Evolutionary conservation across 2,329 filamentous ascomycete genomes (phyloP), one percentile per base, ranked within the genome.

Genomic region (Penicillium crustosum): DNA sequence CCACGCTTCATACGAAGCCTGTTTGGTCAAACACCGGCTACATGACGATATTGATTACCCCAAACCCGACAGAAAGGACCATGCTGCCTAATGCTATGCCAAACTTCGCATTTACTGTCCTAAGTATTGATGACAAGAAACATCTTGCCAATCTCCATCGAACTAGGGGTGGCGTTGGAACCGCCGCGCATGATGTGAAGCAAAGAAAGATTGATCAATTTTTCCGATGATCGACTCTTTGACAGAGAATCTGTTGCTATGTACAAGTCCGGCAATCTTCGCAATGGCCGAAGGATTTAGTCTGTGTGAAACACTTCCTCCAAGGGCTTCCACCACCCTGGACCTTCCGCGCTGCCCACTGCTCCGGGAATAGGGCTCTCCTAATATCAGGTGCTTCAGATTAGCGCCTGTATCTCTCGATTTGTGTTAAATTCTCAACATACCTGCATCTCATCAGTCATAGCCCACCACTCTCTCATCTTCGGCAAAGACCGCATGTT

Each of bases 151-250:
- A 87, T 29, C 78, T 96, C 57, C 93, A 88, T 72, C 89, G 91
- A 73, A 93, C 91, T 9, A 81, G 88, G 25, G 90, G 91, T 31
- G 92, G 92, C 4, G 89, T 96, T 56, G 91, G 91, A 54, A 94
- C 89, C 66, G 82, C 89, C 39, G 82, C 83, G 55, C 87, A 90
- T 70, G 92, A 97, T 71, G 81, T 84, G 12, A 86, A 82, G 47
- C 93, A 96, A 73, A 87, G 83, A 68, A 91, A 83, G 19, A 83
- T 97, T 66, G 86, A 90, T 45, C 83, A 83, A 0, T 96, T 94
- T 77, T 93, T 96, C 23, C 62, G 53, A 55, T 52, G 43, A 39
- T 19, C 23, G 47, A 27, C 27, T 19, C 15, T 17, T 23, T 13
- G 6, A 27, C 25, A 38, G 12, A 33, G 25, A 52, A n/a, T 33